phyloP scores from a whole-genome alignment of 108 stramenopile genomes.

The Nitzschia putrida region DNA sequence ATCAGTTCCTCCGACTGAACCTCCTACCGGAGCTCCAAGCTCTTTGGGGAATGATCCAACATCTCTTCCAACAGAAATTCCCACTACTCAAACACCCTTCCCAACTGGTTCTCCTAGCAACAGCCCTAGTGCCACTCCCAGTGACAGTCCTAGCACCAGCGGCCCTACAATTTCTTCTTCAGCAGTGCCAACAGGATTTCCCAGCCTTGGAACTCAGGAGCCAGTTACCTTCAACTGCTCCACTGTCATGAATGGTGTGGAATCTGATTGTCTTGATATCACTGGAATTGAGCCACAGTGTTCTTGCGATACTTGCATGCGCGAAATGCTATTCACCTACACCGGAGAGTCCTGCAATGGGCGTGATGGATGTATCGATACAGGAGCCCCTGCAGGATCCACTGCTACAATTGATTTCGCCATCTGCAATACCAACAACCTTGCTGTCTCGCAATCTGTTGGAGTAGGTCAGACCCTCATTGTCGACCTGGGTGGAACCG shows the following conservation, averaged over 20 bases:
- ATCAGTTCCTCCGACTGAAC: no score
- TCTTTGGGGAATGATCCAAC: no score
- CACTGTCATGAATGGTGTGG: background rate
- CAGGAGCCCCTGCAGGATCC: constrained; percentile 5
- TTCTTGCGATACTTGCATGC: constrained; percentile 22
- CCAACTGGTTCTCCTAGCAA: no score
- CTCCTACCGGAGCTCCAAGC: no score
- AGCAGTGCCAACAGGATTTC: constrained; percentile 1
- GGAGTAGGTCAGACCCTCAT: constrained; percentile 5
- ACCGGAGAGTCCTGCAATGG: constrained; percentile 20
- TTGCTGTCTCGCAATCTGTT: background rate
- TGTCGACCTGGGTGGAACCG: background rate
- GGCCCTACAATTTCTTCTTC: background rate
- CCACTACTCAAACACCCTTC: no score
- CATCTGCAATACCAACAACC: background rate
- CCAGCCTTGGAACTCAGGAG: constrained; percentile 2
- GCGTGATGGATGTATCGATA: constrained; percentile 8
- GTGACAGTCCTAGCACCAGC: background rate
- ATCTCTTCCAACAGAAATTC: background rate
- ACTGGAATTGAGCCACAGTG: constrained; percentile 22
- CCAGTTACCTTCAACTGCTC: constrained; percentile 27
- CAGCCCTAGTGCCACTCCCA: background rate
- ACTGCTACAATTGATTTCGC: constrained; percentile 18
- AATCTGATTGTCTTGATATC: constrained; percentile 11
- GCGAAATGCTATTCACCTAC: constrained; percentile 28